phyloP scores from a whole-genome alignment of 2,329 filamentous ascomycete species.

The Fusarium papillatum region DNA sequence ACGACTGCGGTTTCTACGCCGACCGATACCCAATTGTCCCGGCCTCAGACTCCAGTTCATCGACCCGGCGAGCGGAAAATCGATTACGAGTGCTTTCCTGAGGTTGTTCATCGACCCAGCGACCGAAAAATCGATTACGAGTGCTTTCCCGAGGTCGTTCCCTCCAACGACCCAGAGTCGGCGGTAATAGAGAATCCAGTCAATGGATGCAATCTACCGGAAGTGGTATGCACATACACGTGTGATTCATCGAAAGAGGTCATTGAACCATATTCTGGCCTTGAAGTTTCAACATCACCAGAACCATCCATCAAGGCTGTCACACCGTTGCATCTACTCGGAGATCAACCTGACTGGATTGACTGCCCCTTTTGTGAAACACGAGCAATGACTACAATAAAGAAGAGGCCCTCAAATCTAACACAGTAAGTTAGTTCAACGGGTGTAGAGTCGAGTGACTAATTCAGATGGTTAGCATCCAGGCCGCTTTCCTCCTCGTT shows the following conservation, averaged over 20 bases:
- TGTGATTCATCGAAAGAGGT: neutral
- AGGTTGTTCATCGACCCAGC: neutral
- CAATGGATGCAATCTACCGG: neutral
- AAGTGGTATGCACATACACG: neutral
- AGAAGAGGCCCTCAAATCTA: neutral
- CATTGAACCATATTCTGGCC: neutral
- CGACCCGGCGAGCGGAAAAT: neutral
- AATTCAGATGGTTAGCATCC: neutral
- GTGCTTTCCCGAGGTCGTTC: neutral
- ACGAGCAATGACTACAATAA: neutral
- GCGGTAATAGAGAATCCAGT: neutral
- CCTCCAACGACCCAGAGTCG: neutral
- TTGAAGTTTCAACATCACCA: neutral
- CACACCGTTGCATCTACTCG: neutral
- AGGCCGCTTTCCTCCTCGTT: neutral
- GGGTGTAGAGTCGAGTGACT: neutral
- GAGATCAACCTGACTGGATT: neutral
- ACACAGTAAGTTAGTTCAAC: neutral
- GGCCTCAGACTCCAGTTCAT: neutral
- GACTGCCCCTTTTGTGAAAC: neutral
- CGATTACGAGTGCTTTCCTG: neutral
- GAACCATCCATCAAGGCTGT: neutral
- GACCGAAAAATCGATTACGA: neutral
- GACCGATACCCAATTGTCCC: neutral
- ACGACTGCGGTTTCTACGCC: neutral